phyloP scores from a whole-genome alignment of 1,284 basidiomycete species.

The Cutaneotrichosporon sp. region DNA sequence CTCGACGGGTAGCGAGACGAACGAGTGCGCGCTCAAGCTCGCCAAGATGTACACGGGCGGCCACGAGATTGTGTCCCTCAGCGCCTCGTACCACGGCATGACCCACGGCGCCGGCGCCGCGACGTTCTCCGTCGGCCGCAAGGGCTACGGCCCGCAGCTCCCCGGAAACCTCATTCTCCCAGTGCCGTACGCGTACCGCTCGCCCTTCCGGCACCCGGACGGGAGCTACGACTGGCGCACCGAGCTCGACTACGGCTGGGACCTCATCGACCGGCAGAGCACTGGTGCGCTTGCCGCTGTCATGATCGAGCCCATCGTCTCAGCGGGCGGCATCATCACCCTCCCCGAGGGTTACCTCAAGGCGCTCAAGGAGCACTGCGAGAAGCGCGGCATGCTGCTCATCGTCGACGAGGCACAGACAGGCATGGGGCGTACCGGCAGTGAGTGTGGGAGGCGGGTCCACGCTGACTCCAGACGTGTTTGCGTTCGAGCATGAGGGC shows the following conservation, averaged over 20 bases:
- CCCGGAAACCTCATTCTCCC: conserved; percentile 36
- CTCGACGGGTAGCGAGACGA: conserved; percentile 40
- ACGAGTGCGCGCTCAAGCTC: conserved; percentile 43
- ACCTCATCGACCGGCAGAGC: conserved; percentile 42
- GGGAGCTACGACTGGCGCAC: conserved; percentile 47
- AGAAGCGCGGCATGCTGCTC: conserved; percentile 57
- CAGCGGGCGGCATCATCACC: conserved; percentile 38
- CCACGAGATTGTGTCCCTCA: conserved; percentile 39
- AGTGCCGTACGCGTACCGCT: conserved; percentile 33
- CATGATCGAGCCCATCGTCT: conserved; percentile 57
- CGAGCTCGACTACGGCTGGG: conserved; percentile 44
- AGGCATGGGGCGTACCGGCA: conserved; percentile 81
- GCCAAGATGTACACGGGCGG: conserved; percentile 48
- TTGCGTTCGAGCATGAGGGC: conserved; percentile 70
- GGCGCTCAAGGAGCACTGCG: conserved; percentile 36
- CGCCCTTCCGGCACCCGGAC: conserved; percentile 38
- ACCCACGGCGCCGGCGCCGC: conserved; percentile 40
- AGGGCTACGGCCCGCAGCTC: conserved; percentile 38
- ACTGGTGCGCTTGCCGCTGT: conserved; percentile 33
- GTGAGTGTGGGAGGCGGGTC: conserved; percentile 58
- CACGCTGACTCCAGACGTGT: conserved; percentile 33
- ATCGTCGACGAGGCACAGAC: conserved; percentile 84
- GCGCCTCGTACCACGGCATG: conserved; percentile 41
- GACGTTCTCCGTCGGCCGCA: conserved; percentile 39
- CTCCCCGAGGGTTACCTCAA: conserved; percentile 38